These are phyloP conservation scores for Metschnikowia colocasiae DNA, from an alignment of 805 yeast species.

Conservation along the genomic window DNA sequence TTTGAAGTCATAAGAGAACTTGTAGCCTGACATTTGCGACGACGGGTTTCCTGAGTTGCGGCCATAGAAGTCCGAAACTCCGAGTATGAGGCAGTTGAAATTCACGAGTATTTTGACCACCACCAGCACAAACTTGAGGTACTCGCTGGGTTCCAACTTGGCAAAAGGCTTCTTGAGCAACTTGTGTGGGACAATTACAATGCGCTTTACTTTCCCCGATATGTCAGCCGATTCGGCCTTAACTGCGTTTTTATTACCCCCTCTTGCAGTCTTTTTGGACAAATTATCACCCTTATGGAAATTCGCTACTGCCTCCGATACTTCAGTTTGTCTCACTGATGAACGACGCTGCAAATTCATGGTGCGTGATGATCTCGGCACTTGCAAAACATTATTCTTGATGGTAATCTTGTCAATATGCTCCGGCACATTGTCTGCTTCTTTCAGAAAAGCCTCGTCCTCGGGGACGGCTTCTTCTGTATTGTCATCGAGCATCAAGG, in stretches of 20 bases:
- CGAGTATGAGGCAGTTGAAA: slow-evolving; percentile 24
- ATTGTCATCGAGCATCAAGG: slow-evolving; percentile 20
- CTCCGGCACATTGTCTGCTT: not conserved
- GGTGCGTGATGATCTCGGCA: slow-evolving; percentile 18
- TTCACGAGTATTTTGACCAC: slow-evolving; percentile 37
- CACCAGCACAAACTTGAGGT: slow-evolving; percentile 32
- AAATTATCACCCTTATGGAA: not conserved
- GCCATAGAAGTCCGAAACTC: not conserved
- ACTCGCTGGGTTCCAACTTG: slow-evolving; percentile 35
- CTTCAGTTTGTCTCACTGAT: not conserved
- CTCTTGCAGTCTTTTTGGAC: not conserved
- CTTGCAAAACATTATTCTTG: slow-evolving; percentile 13
- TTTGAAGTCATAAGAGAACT: slow-evolving; percentile 18
- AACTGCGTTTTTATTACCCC: not conserved
- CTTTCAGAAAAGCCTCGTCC: not conserved
- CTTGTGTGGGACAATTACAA: slow-evolving; percentile 39
- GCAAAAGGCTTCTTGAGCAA: slow-evolving; percentile 40
- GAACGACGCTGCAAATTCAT: slow-evolving; percentile 16
- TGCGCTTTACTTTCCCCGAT: slow-evolving; percentile 18
- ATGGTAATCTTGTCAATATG: slow-evolving; percentile 14
- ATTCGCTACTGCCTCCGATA: not conserved
- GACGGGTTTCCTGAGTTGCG: not conserved
- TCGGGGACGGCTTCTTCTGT: not conserved
- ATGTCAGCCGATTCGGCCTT: not conserved
- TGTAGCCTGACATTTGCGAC: not conserved